Base-by-base conservation (phyloP, 768 basidiomycete genomes). In the Kwoniella botswanensis region DNA sequence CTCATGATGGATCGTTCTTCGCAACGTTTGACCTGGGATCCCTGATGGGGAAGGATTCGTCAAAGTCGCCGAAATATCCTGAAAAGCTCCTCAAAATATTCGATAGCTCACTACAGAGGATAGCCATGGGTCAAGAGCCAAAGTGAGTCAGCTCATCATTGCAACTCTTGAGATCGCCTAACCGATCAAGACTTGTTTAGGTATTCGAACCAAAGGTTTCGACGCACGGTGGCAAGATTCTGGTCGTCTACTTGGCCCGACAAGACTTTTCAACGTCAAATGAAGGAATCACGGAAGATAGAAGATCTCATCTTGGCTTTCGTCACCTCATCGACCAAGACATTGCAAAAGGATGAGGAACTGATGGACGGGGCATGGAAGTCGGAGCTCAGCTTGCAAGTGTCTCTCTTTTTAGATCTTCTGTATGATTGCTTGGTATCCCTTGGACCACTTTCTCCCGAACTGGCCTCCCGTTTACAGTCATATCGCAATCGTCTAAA, bases 241-340 rank as follows among this genome's bases (percentile, higher is more conserved):
- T 98, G 94, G 82, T 68, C 68, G 1, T 91, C 91, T 13, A 92
- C 93, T 71, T 93, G 92, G 83, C 89, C 90, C 83, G 90, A 92
- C 68, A 91, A 93, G 29, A 87, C 86, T 50, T 96, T 97, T 86
- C 90, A 91, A 68, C 88, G 89, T 44, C 92, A 94, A 77, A 91
- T 98, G 89, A 93, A 93, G 84, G 95, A 98, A 82, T 95, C 93
- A 82, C 88, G 97, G 57, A 97, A 96, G 85, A 93, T 98, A 50
- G 97, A 99, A 85, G 94, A 98, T 73, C 90, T 99, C 65, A 96
- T 99, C 70, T 87, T 99, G 63, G 92, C 92, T 88, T 98, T 98
- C 78, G 95, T 95, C 12, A 92, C 94, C 1, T 90, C 93, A 63
- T 92, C 96, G 3, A 93, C 93, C 2, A 87, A 88, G 29, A 89